A percentile compares a stretch with the other conserved stretches of the same genome.
phyloP scores from a whole-genome alignment of 371 early-diverging fungal genomes.

The Mortierella sp. region DNA sequence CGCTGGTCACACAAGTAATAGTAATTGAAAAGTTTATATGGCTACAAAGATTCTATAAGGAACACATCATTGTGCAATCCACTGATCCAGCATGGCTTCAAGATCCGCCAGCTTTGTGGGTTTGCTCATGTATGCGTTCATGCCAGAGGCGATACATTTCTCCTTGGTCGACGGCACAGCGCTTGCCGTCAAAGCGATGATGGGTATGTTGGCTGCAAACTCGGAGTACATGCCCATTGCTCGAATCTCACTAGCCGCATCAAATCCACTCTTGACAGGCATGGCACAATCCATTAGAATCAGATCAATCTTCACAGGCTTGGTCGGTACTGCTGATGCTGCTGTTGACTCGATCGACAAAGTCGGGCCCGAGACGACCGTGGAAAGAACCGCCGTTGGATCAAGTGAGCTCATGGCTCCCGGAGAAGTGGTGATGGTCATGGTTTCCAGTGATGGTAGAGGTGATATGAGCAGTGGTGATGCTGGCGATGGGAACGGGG shows the following conservation, averaged over 20 bases:
- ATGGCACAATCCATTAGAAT: slow-evolving; percentile 53
- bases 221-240: slow-evolving; percentile 20
- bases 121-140: slow-evolving; percentile 56
- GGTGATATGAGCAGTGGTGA: background rate
- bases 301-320: slow-evolving; percentile 33
- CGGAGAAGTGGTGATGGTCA: background rate
- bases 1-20: too few species aligned
- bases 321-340: background rate
- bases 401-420: background rate
- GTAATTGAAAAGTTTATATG: too few species aligned
- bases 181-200: slow-evolving; percentile 56
- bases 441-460: background rate
- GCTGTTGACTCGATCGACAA: background rate
- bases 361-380: background rate
- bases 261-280: slow-evolving; percentile 53
- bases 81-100: slow-evolving; percentile 48
- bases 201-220: slow-evolving; percentile 50
- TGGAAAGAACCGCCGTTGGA: background rate
- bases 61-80: slow-evolving; percentile 30
- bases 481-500: background rate
- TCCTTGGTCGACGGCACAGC: slow-evolving; percentile 50
- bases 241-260: slow-evolving; percentile 47
- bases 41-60: slow-evolving; percentile 1
- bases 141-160: slow-evolving; percentile 52
- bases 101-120: slow-evolving; percentile 52